A percentile compares a stretch with the other conserved stretches of the same genome.
These are phyloP conservation scores for Nannizzia gypsea DNA, from an alignment of 2,329 filamentous ascomycete genomes.

Conservation along the genomic window DNA sequence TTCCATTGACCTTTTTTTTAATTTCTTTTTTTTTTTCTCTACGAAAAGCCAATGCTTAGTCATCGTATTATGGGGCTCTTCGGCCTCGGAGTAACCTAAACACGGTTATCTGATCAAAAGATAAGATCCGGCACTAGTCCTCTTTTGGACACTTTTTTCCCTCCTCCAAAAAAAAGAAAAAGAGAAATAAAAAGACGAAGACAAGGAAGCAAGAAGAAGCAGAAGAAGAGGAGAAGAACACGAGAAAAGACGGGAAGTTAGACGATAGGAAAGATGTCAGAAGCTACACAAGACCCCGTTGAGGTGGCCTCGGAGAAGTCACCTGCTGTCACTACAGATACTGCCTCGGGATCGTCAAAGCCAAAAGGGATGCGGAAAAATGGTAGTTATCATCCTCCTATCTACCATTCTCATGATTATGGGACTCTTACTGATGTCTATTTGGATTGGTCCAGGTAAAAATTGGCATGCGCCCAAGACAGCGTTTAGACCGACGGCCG, in stretches of 20 bases:
- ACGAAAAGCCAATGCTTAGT: not conserved
- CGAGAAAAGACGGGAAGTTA: not conserved
- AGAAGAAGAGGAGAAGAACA: not conserved
- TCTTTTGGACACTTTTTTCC: not conserved
- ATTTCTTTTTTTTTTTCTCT: not conserved
- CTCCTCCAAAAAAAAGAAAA: not conserved
- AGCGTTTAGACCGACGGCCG: constrained; percentile 70
- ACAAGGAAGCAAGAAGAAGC: not conserved
- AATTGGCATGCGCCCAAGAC: constrained; percentile 81
- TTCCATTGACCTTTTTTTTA: no score
- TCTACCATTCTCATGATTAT: not conserved
- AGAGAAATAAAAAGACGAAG: not conserved
- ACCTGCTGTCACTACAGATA: constrained; percentile 12
- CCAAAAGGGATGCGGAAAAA: constrained; percentile 67
- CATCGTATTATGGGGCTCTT: not conserved
- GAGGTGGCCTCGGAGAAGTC: not conserved
- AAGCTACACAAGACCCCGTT: not conserved
- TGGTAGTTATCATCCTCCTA: constrained; percentile 42
- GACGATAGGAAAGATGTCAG: not conserved
- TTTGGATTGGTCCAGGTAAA: constrained; percentile 54
- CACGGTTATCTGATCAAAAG: constrained; percentile 30
- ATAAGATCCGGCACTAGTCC: constrained; percentile 6
- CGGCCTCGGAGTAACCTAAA: constrained; percentile 14
- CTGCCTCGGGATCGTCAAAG: constrained; percentile 14
- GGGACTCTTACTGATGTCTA: not conserved